phyloP scores from a whole-genome alignment of 768 basidiomycete species.

The Boletus subcaerulescens region DNA sequence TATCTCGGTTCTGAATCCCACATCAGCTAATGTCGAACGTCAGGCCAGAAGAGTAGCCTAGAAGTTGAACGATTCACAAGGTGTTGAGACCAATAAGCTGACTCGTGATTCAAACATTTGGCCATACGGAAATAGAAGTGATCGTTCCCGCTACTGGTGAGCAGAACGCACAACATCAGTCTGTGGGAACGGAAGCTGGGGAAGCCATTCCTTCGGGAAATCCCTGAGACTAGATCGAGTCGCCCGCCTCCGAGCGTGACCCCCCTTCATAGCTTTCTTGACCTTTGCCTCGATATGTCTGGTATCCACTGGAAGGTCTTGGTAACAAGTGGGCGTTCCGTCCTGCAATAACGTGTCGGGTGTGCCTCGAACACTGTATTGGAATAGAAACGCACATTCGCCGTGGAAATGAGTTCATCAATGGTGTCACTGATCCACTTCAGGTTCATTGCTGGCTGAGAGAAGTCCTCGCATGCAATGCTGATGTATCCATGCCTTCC shows the following conservation, averaged over 20 bases:
- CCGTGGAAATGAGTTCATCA: conserved; percentile 72
- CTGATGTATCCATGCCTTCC: conserved; percentile 80
- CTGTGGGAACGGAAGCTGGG: conserved; percentile 23
- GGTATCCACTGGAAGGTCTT: conserved; percentile 74
- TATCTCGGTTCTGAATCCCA: no score
- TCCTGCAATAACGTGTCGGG: conserved; percentile 22
- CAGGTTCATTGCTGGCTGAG: conserved; percentile 79
- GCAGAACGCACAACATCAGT: conserved; percentile 2
- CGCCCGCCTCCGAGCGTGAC: conserved; percentile 55
- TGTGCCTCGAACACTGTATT: conserved; percentile 2
- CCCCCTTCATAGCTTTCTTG: conserved; percentile 71
- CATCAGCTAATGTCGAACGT: no score
- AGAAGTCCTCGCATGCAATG: conserved; percentile 87
- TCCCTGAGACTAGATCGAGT: conserved; percentile 68
- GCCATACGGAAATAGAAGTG: conserved; percentile 2
- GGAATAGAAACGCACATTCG: conserved; percentile 63
- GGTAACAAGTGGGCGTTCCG: conserved; percentile 42
- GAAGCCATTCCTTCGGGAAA: conserved; percentile 87
- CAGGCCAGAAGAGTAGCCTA: no score
- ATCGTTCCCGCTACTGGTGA: conserved; percentile 9
- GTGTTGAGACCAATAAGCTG: neutral
- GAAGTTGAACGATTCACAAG: no score
- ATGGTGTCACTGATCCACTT: conserved; percentile 92
- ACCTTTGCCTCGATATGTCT: conserved; percentile 75
- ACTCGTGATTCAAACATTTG: neutral